Conservation (phyloP, 148 eudicot species). For the Pharnaceum exiguum region DNA sequence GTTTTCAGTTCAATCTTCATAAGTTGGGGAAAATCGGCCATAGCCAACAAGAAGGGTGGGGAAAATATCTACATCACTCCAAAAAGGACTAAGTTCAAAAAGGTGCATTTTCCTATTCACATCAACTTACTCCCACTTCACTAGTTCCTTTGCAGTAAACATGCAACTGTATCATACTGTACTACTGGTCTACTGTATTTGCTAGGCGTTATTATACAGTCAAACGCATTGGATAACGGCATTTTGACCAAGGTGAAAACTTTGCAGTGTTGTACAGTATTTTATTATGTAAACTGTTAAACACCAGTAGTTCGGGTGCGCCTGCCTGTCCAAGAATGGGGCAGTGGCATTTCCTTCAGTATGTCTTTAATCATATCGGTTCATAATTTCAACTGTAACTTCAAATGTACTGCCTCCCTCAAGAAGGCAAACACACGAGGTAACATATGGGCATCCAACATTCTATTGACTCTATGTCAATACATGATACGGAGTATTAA, state of each 20-base stretch:
- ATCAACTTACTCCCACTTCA: constrained; percentile 15
- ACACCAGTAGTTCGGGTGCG: constrained; percentile 1
- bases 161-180: constrained; percentile 19
- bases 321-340: constrained; percentile 1
- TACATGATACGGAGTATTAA: too few species aligned
- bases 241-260: constrained; percentile 20
- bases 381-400: too few species aligned
- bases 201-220: constrained; percentile 23
- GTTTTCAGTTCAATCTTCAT: too few species aligned
- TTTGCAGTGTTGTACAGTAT: neutral
- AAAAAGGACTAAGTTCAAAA: constrained; percentile 5
- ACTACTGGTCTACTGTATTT: too few species aligned
- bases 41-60: too few species aligned
- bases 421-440: too few species aligned
- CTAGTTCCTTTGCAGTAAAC: constrained; percentile 12
- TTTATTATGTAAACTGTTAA: constrained; percentile 21
- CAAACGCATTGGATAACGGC: constrained; percentile 18
- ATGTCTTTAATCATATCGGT: too few species aligned
- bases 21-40: too few species aligned
- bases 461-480: too few species aligned
- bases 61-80: neutral
- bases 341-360: too few species aligned
- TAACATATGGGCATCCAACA: too few species aligned
- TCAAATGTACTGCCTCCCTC: too few species aligned
- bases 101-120: constrained; percentile 16